Percentiles rank a stretch among this genome's conserved stretches.
Conservation (phyloP, 495 filamentous ascomycete species). For the Daldinia concentrica region DNA sequence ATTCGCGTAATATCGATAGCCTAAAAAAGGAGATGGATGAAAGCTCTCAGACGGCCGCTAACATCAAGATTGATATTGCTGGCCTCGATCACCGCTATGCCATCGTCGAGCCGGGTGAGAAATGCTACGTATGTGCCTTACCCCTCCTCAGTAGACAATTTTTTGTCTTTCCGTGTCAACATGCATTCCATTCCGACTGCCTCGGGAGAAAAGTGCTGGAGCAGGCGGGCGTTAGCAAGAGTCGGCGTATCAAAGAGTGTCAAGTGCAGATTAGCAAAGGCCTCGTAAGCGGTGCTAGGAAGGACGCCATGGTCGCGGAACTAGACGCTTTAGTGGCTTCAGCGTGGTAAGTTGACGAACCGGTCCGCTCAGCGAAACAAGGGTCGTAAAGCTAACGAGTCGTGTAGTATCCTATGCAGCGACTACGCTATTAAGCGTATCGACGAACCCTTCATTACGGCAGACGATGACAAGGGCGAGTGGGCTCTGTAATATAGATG, state of each 20-base stretch:
- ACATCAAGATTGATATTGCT: conserved; percentile 87
- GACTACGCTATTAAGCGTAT: conserved; percentile 93
- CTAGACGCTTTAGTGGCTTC: conserved; percentile 86
- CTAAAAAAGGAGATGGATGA: conserved; percentile 98
- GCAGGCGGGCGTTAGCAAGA: conserved; percentile 74
- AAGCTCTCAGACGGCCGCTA: conserved; percentile 81
- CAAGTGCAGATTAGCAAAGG: conserved; percentile 82
- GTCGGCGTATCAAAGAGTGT: conserved; percentile 82
- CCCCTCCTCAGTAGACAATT: conserved; percentile 90
- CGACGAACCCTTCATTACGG: conserved; percentile 85
- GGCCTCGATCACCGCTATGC: conserved; percentile 88
- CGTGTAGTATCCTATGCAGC: conserved; percentile 82
- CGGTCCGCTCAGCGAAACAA: background rate
- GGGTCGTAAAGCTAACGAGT: conserved; percentile 10
- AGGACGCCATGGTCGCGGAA: conserved; percentile 87
- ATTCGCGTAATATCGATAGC: conserved; percentile 85
- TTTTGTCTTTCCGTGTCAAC: conserved; percentile 98
- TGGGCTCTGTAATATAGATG: conserved; percentile 73
- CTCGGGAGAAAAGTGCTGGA: conserved; percentile 84
- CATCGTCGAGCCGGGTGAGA: conserved; percentile 95
- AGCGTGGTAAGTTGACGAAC: conserved; percentile 69
- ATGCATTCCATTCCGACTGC: conserved; percentile 96
- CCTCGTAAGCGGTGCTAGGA: conserved; percentile 66
- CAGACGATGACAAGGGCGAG: conserved; percentile 75
- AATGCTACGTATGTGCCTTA: conserved; percentile 85